phyloP scores from a whole-genome alignment of 306 rosid species.

The Casuarina cunninghamiana region DNA sequence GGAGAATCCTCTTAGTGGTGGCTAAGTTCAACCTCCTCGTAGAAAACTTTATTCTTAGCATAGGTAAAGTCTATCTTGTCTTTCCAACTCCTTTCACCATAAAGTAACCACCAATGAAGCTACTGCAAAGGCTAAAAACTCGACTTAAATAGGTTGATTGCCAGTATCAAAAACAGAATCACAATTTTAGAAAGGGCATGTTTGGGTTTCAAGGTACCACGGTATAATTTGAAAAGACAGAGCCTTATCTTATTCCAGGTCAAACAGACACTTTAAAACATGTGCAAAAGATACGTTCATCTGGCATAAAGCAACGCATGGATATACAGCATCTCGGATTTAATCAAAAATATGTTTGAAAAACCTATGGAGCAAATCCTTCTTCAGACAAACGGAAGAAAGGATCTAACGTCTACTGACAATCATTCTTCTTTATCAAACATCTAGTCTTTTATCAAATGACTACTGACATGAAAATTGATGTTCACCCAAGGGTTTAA shows the following conservation, averaged over 20 bases:
- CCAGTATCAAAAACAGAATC: background rate
- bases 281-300: background rate
- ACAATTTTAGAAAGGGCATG: background rate
- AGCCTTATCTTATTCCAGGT: background rate
- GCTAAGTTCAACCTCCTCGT: background rate
- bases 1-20: background rate
- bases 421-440: background rate
- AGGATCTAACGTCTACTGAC: background rate
- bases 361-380: background rate
- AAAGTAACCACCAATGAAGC: too few relatives aligned
- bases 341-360: background rate
- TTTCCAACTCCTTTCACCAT: too few relatives aligned
- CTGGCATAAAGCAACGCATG: background rate
- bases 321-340: background rate
- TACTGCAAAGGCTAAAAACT: too few relatives aligned
- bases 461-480: background rate
- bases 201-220: background rate
- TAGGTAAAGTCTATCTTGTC: too few relatives aligned
- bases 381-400: background rate
- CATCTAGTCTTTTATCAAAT: background rate
- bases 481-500: background rate
- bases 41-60: background rate
- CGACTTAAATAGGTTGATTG: background rate
- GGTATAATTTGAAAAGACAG: background rate
- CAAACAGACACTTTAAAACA: background rate